Evolutionary conservation across 371 early-diverging fungal genomes (phyloP).

Genomic region (Apophysomyces sp.): DNA sequence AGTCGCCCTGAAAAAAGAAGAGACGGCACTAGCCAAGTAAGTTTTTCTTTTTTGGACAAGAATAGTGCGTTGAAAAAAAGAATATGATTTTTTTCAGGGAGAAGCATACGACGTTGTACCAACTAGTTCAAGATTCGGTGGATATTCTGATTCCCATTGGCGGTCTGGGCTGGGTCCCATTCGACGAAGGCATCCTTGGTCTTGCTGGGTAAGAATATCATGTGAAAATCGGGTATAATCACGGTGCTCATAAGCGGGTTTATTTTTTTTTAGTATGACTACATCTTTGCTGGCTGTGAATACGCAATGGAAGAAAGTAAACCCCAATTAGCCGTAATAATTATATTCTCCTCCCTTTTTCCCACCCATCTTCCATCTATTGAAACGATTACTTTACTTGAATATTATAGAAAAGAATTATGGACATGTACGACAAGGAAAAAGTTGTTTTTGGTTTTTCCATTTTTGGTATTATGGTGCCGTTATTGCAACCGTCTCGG

Average conservation of each 20-base stretch:
- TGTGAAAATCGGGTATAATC: background rate
- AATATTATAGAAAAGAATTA: too few relatives aligned
- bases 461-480: background rate
- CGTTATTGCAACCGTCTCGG: background rate
- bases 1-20: conserved; percentile 25
- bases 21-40: conserved; percentile 43
- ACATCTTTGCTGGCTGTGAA: conserved; percentile 37
- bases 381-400: too few relatives aligned
- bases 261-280: conserved; percentile 25
- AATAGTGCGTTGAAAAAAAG: background rate
- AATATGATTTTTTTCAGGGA: conserved; percentile 38
- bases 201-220: conserved; percentile 56
- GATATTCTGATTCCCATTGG: conserved; percentile 65
- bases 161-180: conserved; percentile 52
- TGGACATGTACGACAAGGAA: background rate
- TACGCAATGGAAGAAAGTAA: conserved; percentile 40
- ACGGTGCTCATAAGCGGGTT: conserved; percentile 5
- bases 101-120: conserved; percentile 43
- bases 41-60: conserved; percentile 1
- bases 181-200: conserved; percentile 68
- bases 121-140: conserved; percentile 61
- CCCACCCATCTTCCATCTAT: background rate
- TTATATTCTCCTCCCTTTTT: background rate
- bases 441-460: too few relatives aligned
- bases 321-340: conserved; percentile 4